Conservation (phyloP, 2,329 filamentous ascomycete species). For the Colletotrichum viniferum region DNA sequence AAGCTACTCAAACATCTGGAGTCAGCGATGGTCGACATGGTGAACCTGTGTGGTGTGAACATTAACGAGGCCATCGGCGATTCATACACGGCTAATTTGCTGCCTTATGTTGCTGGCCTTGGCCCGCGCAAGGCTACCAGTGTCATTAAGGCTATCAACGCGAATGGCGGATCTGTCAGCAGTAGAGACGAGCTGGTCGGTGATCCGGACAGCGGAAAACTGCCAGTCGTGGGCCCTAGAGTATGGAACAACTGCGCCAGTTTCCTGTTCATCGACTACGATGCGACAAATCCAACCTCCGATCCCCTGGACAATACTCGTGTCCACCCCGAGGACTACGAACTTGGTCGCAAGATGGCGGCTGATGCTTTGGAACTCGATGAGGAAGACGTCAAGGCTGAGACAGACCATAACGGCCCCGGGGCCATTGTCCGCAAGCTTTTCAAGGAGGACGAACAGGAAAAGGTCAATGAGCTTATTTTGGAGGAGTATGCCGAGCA, state of each 20-base stretch:
- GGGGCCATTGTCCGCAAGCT: slow-evolving; percentile 93
- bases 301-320: slow-evolving; percentile 97
- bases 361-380: slow-evolving; percentile 95
- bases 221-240: slow-evolving; percentile 82
- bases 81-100: slow-evolving; percentile 80
- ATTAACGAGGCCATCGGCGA: slow-evolving; percentile 90
- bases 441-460: slow-evolving; percentile 92
- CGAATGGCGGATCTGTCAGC: slow-evolving; percentile 84
- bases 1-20: slow-evolving; percentile 87
- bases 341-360: slow-evolving; percentile 97
- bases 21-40: slow-evolving; percentile 97
- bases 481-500: slow-evolving; percentile 97
- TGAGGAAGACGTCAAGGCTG: slow-evolving; percentile 96
- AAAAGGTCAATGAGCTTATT: slow-evolving; percentile 94
- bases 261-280: slow-evolving; percentile 90
- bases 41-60: slow-evolving; percentile 94
- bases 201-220: slow-evolving; percentile 78
- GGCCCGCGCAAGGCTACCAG: slow-evolving; percentile 90
- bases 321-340: slow-evolving; percentile 98
- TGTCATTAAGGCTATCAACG: slow-evolving; percentile 77
- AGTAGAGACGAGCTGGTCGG: slow-evolving; percentile 88
- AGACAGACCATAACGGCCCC: slow-evolving; percentile 86
- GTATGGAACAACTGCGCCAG: slow-evolving; percentile 98
- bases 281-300: slow-evolving; percentile 78
- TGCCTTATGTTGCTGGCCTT: slow-evolving; percentile 90